Evolutionary conservation across 805 yeast genomes (phyloP), one percentile per base, ranked within the genome.

Genomic region (Starmera pachycereana): DNA sequence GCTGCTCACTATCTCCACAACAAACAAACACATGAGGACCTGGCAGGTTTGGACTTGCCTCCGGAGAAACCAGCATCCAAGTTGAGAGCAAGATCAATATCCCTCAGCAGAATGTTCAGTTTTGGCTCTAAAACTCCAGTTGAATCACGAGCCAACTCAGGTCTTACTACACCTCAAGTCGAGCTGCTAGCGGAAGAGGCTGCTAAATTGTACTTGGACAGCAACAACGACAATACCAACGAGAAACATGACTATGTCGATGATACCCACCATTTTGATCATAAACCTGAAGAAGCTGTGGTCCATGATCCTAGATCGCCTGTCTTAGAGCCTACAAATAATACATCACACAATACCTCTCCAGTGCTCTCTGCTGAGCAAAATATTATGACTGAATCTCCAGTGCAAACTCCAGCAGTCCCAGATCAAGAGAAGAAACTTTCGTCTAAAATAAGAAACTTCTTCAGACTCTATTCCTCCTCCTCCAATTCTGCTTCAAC

Each of bases 71-170:
- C 54, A 3, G 36, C 43, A 30, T 43, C 53, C 6, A 55, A 53
- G 32, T 49, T 65, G 12, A 49, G 71, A 43, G 55, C 68, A 4
- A 51, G 73, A 38, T 66, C 72, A 11, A 56, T 64, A 43, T 67
- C 72, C 1, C 50, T 68, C 14, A 61, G 66, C 3, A 59, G 63
- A 38, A 48, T 69, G 13, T 61, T 69, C 44, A 59, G 56, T 37
- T 65, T 67, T 47, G 68, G 64, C 2, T 44, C 54, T 12, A 58
- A 48, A 27, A 40, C 14, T 22, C 27, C 27, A 22, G 27, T 22
- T 4, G 27, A 22, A 22, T 22, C 27, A 22, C 27, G 27, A 22
- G 27, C 27, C 27, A 22, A 22, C 5, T 22, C 27, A 22, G 27
- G 27, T 22, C 27, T 22, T 22, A 8, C 27, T 2, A 22, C 27